Conservation (phyloP, 129 eudicot genomes). For the Smallanthus sonchifolius region DNA sequence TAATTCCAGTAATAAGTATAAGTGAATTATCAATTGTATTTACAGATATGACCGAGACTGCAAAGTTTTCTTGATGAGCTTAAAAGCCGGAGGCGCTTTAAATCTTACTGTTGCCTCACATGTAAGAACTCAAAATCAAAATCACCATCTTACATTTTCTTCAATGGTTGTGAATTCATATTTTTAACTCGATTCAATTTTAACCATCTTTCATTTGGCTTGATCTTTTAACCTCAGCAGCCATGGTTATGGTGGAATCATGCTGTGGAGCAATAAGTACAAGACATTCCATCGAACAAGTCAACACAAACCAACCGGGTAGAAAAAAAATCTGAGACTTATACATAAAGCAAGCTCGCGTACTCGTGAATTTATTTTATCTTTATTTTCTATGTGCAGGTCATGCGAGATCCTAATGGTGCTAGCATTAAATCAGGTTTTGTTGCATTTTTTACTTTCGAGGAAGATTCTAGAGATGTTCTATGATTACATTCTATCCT, state of each 20-base stretch:
- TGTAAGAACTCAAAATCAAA: conserved; percentile 39
- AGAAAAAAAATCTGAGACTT: too few relatives aligned
- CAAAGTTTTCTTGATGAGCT: conserved; percentile 77
- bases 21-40: conserved; percentile 8
- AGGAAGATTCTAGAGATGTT: too few relatives aligned
- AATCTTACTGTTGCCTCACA: conserved; percentile 94
- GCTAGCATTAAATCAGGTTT: too few relatives aligned
- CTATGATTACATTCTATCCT: too few relatives aligned
- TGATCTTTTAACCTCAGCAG: conserved; percentile 27
- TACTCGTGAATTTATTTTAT: too few relatives aligned
- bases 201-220: not conserved
- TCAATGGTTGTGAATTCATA: not conserved
- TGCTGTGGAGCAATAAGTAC: conserved; percentile 88
- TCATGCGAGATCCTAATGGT: too few relatives aligned
- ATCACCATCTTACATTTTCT: not conserved
- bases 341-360: too few relatives aligned
- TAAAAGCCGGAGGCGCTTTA: conserved; percentile 97
- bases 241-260: conserved; percentile 99
- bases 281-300: conserved; percentile 94
- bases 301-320: conserved; percentile 85
- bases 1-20: too few relatives aligned
- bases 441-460: too few relatives aligned
- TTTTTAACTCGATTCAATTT: not conserved
- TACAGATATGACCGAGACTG: conserved; percentile 61
- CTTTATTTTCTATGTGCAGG: too few relatives aligned